Conservation (phyloP, 208 protist species). For the Leishmania mexicana region DNA sequence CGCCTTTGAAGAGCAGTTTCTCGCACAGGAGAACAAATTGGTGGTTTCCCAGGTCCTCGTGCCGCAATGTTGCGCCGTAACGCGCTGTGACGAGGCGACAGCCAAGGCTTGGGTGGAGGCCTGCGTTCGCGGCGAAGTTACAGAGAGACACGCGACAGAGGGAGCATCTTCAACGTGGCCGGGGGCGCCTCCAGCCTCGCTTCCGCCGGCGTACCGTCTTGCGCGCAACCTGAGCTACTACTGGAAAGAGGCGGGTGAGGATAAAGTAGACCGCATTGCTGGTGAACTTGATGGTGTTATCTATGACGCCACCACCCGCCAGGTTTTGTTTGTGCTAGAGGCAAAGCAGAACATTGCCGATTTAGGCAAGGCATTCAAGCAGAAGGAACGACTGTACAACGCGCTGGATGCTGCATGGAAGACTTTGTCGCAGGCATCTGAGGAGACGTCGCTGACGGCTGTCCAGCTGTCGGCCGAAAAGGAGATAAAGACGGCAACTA, state of each 20-base stretch:
- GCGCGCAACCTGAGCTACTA: conserved; percentile 15
- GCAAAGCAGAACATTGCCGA: conserved; percentile 31
- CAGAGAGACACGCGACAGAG: too few relatives aligned
- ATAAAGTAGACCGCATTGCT: neutral
- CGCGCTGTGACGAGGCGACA: conserved; percentile 6
- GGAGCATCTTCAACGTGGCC: too few relatives aligned
- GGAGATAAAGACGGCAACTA: neutral
- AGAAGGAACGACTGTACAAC: conserved; percentile 23
- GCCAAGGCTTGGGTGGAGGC: conserved; percentile 20
- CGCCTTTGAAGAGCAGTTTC: conserved; percentile 17
- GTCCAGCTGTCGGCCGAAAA: neutral
- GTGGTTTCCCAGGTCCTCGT: conserved; percentile 21
- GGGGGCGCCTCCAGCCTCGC: neutral
- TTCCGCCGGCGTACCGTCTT: conserved; percentile 14
- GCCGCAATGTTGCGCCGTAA: conserved; percentile 17
- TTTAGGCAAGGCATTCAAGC: conserved; percentile 22
- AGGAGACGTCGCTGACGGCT: too few relatives aligned
- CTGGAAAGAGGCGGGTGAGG: neutral
- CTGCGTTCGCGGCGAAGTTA: neutral
- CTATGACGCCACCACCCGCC: conserved; percentile 10
- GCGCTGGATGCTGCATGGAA: conserved; percentile 5
- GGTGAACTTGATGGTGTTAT: conserved; percentile 32
- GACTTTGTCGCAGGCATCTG: neutral
- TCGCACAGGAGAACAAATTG: neutral
- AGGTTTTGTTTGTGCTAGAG: conserved; percentile 30